These are phyloP conservation scores for Penicillium steckii DNA, from an alignment of 495 filamentous ascomycete species.

Conservation along the genomic window DNA sequence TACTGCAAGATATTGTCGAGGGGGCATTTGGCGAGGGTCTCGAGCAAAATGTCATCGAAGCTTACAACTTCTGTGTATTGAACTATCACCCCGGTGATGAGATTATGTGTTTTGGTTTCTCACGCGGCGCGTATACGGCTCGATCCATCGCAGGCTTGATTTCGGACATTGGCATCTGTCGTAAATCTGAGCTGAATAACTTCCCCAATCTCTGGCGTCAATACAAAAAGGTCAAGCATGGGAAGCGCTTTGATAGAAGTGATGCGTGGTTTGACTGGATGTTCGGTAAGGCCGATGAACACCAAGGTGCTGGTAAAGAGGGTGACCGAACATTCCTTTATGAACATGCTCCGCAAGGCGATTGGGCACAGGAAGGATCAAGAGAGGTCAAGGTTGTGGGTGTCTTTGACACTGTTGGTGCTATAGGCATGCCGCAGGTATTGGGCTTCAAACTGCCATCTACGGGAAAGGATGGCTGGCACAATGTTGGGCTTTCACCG, in stretches of 20 bases:
- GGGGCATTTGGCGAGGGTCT: neutral
- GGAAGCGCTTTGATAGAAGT: slow-evolving; percentile 19
- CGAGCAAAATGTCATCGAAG: slow-evolving; percentile 1
- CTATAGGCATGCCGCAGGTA: slow-evolving; percentile 18
- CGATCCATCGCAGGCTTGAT: slow-evolving; percentile 54
- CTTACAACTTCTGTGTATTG: neutral
- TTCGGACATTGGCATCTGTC: slow-evolving; percentile 42
- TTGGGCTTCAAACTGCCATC: slow-evolving; percentile 18
- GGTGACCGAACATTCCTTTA: neutral
- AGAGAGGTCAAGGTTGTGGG: slow-evolving; percentile 42
- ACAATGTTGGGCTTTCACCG: slow-evolving; percentile 15
- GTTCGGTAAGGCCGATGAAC: slow-evolving; percentile 23
- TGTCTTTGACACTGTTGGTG: slow-evolving; percentile 63
- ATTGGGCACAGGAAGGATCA: slow-evolving; percentile 17
- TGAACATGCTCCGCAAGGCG: slow-evolving; percentile 3
- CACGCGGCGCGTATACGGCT: slow-evolving; percentile 56
- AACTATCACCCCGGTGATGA: slow-evolving; percentile 53
- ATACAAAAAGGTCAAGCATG: slow-evolving; percentile 38
- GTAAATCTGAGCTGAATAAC: slow-evolving; percentile 36
- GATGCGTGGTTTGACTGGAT: slow-evolving; percentile 18
- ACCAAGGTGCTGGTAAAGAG: slow-evolving; percentile 14
- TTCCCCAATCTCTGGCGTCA: slow-evolving; percentile 48
- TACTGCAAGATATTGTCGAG: neutral
- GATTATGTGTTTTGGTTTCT: slow-evolving; percentile 59
- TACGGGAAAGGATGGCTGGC: slow-evolving; percentile 10